Percentiles rank a stretch among this genome's conserved stretches.
phyloP scores from a whole-genome alignment of 2,329 filamentous ascomycete genomes.

The Alternaria consortialis region DNA sequence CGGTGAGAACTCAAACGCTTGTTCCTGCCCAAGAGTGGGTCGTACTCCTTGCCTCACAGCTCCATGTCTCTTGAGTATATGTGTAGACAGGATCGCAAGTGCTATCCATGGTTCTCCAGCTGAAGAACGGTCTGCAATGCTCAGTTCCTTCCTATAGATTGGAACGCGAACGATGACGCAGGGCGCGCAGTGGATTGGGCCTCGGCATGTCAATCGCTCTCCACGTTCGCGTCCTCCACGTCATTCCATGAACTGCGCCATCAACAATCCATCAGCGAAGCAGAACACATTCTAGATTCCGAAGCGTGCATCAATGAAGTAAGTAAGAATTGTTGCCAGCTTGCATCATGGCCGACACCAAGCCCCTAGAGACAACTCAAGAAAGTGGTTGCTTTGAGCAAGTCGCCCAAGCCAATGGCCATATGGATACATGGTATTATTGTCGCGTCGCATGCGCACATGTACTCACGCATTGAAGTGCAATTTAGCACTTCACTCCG shows the following conservation, averaged over 20 bases:
- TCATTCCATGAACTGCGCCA: background rate
- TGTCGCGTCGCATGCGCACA: too few relatives aligned
- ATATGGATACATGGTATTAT: too few relatives aligned
- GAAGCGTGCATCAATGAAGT: too few relatives aligned
- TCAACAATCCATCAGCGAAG: slow-evolving; percentile 1
- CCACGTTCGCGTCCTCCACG: background rate
- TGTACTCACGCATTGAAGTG: too few relatives aligned
- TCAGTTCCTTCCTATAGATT: slow-evolving; percentile 18
- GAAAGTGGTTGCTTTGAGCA: too few relatives aligned
- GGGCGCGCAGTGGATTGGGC: background rate
- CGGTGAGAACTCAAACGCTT: slow-evolving; percentile 11
- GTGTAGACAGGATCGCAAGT: slow-evolving; percentile 24
- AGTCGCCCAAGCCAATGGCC: too few relatives aligned
- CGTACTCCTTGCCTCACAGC: background rate
- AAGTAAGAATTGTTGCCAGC: background rate
- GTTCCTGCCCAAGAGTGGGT: slow-evolving; percentile 12
- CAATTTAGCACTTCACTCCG: too few relatives aligned
- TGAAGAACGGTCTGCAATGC: background rate
- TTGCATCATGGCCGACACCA: background rate
- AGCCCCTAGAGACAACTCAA: too few relatives aligned
- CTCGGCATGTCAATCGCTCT: background rate
- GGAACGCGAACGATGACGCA: background rate
- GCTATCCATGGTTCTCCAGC: background rate
- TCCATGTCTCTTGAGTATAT: background rate
- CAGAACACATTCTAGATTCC: too few relatives aligned